These are phyloP conservation scores for Vaccinium myrtillus DNA, from an alignment of 148 eudicot genomes.

Conservation along the genomic window DNA sequence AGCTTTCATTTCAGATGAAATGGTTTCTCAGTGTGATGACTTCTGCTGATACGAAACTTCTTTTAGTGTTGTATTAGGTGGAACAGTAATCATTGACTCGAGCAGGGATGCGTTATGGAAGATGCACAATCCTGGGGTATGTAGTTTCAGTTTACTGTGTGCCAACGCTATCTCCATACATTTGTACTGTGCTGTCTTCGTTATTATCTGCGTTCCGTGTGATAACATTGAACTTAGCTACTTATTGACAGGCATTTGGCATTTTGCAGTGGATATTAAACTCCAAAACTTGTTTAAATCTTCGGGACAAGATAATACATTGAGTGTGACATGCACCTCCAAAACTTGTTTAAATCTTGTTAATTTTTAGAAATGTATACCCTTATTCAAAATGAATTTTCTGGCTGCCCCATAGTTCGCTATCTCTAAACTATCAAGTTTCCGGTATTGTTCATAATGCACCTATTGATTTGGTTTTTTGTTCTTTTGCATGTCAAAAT, in stretches of 20 bases:
- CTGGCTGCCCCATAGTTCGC: background rate
- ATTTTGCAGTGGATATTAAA: background rate
- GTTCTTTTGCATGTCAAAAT: background rate
- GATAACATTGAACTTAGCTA: background rate
- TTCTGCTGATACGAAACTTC: slow-evolving; percentile 9
- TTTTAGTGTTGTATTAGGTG: slow-evolving; percentile 46
- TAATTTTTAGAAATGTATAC: background rate
- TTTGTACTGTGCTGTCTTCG: background rate
- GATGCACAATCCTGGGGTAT: slow-evolving; percentile 57
- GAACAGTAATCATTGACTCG: slow-evolving; percentile 33
- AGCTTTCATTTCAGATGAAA: background rate
- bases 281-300: background rate
- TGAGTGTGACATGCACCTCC: background rate
- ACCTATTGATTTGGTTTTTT: background rate
- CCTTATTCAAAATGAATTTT: background rate
- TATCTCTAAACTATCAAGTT: background rate
- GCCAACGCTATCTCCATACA: background rate
- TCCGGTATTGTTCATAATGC: background rate
- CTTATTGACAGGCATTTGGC: background rate
- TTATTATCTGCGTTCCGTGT: background rate
- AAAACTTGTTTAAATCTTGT: no score
- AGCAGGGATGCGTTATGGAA: slow-evolving; percentile 51
- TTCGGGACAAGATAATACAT: background rate
- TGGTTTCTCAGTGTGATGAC: background rate
- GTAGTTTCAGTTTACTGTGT: slow-evolving; percentile 16